These are phyloP conservation scores for Fusarium liriodendri DNA, from an alignment of 2,329 filamentous ascomycete genomes.

Conservation along the genomic window DNA sequence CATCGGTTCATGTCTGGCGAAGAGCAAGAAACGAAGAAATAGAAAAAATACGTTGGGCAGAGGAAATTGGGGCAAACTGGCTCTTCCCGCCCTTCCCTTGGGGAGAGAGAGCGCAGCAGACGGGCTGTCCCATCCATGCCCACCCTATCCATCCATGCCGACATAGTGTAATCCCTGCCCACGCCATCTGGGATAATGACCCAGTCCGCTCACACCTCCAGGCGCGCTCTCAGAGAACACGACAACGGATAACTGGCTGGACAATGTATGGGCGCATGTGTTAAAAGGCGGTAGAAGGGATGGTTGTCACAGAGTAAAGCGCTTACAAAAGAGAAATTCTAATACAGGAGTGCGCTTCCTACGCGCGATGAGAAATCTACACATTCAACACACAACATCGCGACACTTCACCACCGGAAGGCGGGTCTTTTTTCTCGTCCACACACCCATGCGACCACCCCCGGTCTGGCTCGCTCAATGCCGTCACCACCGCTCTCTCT, in stretches of 20 bases:
- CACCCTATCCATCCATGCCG: conserved; percentile 5
- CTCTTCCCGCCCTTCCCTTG: conserved; percentile 15
- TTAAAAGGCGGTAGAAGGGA: background rate
- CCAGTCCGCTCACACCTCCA: conserved; percentile 36
- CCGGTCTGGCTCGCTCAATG: conserved; percentile 27
- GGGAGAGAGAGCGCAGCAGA: background rate
- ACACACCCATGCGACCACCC: conserved; percentile 1
- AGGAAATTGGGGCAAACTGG: conserved; percentile 6
- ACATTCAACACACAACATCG: background rate
- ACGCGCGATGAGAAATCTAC: background rate
- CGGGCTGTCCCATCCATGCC: conserved; percentile 15
- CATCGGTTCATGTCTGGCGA: background rate
- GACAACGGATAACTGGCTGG: background rate
- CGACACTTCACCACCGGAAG: background rate
- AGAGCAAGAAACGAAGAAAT: background rate
- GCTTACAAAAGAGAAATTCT: background rate
- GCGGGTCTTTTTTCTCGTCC: background rate
- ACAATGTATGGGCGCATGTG: background rate
- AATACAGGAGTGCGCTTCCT: background rate
- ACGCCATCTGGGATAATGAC: conserved; percentile 20
- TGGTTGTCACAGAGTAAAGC: background rate
- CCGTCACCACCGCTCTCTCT: conserved; percentile 29
- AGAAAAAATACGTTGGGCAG: background rate
- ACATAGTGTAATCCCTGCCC: conserved; percentile 15
- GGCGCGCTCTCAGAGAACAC: conserved; percentile 2